Conservation (phyloP, 2,329 filamentous ascomycete genomes). For the Rutstroemia sp. region DNA sequence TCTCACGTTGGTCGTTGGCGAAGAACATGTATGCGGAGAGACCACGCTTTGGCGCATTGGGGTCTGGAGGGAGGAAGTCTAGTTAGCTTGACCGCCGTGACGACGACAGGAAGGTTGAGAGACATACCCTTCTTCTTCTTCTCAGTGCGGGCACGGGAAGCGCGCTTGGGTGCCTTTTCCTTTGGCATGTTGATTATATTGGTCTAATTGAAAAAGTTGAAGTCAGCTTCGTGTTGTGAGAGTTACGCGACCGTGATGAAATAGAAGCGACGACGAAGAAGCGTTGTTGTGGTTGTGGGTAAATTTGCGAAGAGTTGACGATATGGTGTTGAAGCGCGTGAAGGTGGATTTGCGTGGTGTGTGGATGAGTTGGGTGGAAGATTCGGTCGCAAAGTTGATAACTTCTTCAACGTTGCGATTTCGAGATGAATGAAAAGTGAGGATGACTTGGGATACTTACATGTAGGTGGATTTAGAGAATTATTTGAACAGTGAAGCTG, state of each 20-base stretch:
- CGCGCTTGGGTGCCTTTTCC: conserved; percentile 54
- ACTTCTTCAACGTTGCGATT: conserved; percentile 15
- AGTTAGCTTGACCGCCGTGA: conserved; percentile 8
- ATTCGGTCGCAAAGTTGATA: conserved; percentile 21
- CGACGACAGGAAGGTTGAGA: not conserved
- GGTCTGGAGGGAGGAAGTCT: conserved; percentile 53
- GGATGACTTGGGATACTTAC: conserved; percentile 16
- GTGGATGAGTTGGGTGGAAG: conserved; percentile 8
- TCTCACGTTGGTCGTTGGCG: conserved; percentile 97
- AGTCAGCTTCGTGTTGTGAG: conserved; percentile 12
- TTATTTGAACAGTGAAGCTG: conserved; percentile 5
- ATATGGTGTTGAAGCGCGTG: not conserved
- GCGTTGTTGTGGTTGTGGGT: conserved; percentile 10
- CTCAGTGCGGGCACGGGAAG: conserved; percentile 49
- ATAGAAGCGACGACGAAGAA: conserved; percentile 7
- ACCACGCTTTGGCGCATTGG: conserved; percentile 96
- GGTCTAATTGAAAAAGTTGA: conserved; percentile 16
- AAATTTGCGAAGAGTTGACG: not conserved
- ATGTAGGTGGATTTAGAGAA: conserved; percentile 7
- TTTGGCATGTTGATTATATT: conserved; percentile 53
- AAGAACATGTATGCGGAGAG: conserved; percentile 99
- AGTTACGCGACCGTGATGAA: conserved; percentile 11
- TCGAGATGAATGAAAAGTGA: conserved; percentile 10
- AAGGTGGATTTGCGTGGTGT: conserved; percentile 2
- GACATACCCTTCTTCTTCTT: conserved; percentile 69